Percentiles rank a stretch among this genome's conserved stretches.
Conservation (phyloP, 2,329 filamentous ascomycete genomes). For the Nemania sp. region DNA sequence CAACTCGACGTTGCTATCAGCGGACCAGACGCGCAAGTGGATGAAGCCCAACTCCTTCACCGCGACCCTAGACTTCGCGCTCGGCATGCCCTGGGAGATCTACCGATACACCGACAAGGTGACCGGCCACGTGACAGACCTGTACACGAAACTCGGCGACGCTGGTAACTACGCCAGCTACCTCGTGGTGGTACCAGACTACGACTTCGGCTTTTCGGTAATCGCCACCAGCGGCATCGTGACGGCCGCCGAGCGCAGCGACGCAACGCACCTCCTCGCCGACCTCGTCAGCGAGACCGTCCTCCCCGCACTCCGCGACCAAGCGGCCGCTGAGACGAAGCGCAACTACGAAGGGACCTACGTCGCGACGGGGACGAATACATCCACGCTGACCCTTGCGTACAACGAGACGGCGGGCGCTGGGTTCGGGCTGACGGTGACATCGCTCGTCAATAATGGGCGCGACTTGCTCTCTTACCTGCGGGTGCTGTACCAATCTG, state of each 20-base stretch:
- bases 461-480: constrained; percentile 33
- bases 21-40: constrained; percentile 54
- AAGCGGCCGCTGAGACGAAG: constrained; percentile 46
- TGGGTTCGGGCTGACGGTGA: constrained; percentile 40
- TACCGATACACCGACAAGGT: constrained; percentile 46
- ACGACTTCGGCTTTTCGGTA: constrained; percentile 52
- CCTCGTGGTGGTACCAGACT: constrained; percentile 52
- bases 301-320: constrained; percentile 45
- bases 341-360: constrained; percentile 48
- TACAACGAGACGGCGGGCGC: constrained; percentile 42
- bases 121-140: constrained; percentile 48
- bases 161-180: constrained; percentile 52
- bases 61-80: constrained; percentile 49
- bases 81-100: constrained; percentile 56
- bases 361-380: constrained; percentile 31
- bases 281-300: constrained; percentile 48
- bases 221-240: constrained; percentile 45
- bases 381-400: constrained; percentile 25
- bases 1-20: constrained; percentile 51
- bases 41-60: constrained; percentile 56
- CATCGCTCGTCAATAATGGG: constrained; percentile 34
- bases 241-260: constrained; percentile 20
- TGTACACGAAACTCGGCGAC: constrained; percentile 53
- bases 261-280: constrained; percentile 34
- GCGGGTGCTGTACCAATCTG: background rate